phyloP scores from a whole-genome alignment of 495 filamentous ascomycete species.

The Apodospora peruviana region DNA sequence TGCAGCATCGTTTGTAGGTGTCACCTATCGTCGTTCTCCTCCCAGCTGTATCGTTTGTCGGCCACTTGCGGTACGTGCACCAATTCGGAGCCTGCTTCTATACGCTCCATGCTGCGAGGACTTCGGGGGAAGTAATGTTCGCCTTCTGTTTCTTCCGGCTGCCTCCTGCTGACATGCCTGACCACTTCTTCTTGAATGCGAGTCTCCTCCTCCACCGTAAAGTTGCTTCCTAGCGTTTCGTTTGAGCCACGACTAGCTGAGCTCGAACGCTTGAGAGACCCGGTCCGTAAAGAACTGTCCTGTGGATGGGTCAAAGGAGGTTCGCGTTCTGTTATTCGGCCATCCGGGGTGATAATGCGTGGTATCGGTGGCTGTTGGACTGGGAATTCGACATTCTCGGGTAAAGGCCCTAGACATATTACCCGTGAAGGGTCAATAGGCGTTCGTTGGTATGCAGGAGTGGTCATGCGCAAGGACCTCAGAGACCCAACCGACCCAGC shows the following conservation, averaged over 20 bases:
- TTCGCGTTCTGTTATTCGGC: slow-evolving; percentile 13
- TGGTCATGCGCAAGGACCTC: slow-evolving; percentile 20
- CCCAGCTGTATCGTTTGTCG: slow-evolving; percentile 48
- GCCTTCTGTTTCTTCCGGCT: background rate
- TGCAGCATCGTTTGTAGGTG: no score
- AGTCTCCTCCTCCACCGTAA: slow-evolving; percentile 42
- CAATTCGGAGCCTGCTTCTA: slow-evolving; percentile 36
- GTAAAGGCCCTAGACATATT: slow-evolving; percentile 46
- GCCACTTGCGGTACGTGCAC: slow-evolving; percentile 48
- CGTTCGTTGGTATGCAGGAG: slow-evolving; percentile 36
- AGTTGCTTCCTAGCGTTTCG: slow-evolving; percentile 47
- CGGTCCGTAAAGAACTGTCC: slow-evolving; percentile 7
- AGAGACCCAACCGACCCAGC: slow-evolving; percentile 1
- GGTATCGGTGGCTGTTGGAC: slow-evolving; percentile 30
- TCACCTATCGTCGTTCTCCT: slow-evolving; percentile 26
- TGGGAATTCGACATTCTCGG: slow-evolving; percentile 43
- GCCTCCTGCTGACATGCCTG: slow-evolving; percentile 2
- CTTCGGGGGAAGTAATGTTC: slow-evolving; percentile 20
- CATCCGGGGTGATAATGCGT: slow-evolving; percentile 27
- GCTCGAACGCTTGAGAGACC: slow-evolving; percentile 12
- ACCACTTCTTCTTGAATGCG: slow-evolving; percentile 13
- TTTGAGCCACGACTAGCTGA: slow-evolving; percentile 24
- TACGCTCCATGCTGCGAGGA: slow-evolving; percentile 32
- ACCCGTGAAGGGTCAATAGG: slow-evolving; percentile 45
- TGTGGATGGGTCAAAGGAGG: slow-evolving; percentile 13